A percentile compares a stretch with the other conserved stretches of the same genome.
phyloP scores from a whole-genome alignment of 805 yeast species.

The Yarrowia yakushimensis region DNA sequence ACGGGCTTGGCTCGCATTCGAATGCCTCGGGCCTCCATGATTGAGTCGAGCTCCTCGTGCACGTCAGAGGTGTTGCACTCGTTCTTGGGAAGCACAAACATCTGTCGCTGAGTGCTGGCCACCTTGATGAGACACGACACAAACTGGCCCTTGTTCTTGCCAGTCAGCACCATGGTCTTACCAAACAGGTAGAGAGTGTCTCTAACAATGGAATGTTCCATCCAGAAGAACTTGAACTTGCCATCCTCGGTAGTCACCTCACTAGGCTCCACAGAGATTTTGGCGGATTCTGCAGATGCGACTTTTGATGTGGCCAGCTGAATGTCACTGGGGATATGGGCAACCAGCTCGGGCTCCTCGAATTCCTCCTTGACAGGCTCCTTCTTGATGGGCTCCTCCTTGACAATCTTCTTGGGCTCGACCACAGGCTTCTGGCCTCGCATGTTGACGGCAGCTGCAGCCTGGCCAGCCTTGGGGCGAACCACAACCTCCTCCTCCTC shows the following conservation, averaged over 20 bases:
- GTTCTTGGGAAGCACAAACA: conserved; percentile 70
- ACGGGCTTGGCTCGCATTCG: conserved; percentile 68
- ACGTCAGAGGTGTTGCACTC: conserved; percentile 53
- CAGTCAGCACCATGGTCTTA: conserved; percentile 52
- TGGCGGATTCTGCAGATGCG: neutral
- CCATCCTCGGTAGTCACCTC: neutral
- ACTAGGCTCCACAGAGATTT: neutral
- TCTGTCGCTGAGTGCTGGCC: conserved; percentile 62
- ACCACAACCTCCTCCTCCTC: conserved; percentile 12
- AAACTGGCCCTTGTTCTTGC: conserved; percentile 46
- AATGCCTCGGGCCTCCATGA: conserved; percentile 61
- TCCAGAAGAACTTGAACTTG: conserved; percentile 74
- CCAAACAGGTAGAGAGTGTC: conserved; percentile 73
- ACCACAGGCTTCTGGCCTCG: neutral
- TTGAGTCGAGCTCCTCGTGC: conserved; percentile 68
- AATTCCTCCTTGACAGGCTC: too few species aligned
- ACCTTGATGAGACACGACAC: conserved; percentile 78
- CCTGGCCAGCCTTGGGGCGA: conserved; percentile 8
- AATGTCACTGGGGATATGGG: neutral
- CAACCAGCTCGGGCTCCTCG: conserved; percentile 50
- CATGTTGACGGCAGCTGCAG: neutral
- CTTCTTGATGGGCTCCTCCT: neutral
- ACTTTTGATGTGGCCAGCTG: neutral
- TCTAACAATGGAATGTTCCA: conserved; percentile 80
- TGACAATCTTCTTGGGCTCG: neutral